Evolutionary conservation across 2,329 filamentous ascomycete species (phyloP).

Genomic region (Coniochaeta ligniaria): DNA sequence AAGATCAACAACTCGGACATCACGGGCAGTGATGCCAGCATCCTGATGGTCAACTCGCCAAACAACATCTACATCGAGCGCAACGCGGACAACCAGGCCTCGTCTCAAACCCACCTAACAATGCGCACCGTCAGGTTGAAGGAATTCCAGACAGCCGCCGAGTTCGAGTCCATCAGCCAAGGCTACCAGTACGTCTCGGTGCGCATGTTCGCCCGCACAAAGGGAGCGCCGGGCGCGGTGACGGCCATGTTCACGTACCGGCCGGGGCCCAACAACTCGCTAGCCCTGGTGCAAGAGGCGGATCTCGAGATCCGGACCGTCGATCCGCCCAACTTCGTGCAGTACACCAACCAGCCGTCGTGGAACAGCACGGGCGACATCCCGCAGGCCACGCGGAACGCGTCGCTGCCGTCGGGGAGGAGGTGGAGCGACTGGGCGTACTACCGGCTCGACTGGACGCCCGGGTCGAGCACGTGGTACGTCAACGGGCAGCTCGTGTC

Average conservation of each 20-base stretch:
- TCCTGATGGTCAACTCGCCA: slow-evolving; percentile 28
- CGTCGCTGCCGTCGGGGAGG: slow-evolving; percentile 24
- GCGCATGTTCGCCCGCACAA: slow-evolving; percentile 23
- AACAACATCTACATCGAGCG: slow-evolving; percentile 33
- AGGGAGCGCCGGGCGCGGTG: slow-evolving; percentile 20
- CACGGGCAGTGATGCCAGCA: slow-evolving; percentile 20
- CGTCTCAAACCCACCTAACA: slow-evolving; percentile 17
- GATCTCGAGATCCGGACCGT: slow-evolving; percentile 31
- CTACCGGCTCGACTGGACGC: slow-evolving; percentile 45
- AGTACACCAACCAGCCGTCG: slow-evolving; percentile 46
- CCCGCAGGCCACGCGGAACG: slow-evolving; percentile 30
- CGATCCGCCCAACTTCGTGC: slow-evolving; percentile 25
- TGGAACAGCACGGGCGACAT: slow-evolving; percentile 33
- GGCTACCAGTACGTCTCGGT: slow-evolving; percentile 22
- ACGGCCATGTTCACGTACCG: slow-evolving; percentile 27
- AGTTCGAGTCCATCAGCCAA: slow-evolving; percentile 20
- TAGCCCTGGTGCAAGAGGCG: slow-evolving; percentile 15
- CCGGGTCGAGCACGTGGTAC: slow-evolving; percentile 38
- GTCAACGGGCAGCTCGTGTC: slow-evolving; percentile 36
- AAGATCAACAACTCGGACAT: slow-evolving; percentile 10
- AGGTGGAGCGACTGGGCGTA: slow-evolving; percentile 41
- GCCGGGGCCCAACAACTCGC: slow-evolving; percentile 12
- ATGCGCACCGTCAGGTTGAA: slow-evolving; percentile 12
- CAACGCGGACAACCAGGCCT: slow-evolving; percentile 20
- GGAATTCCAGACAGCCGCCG: slow-evolving; percentile 19